These are phyloP conservation scores for Calycina herbarum DNA, from an alignment of 2,329 filamentous ascomycete genomes.

Conservation along the genomic window DNA sequence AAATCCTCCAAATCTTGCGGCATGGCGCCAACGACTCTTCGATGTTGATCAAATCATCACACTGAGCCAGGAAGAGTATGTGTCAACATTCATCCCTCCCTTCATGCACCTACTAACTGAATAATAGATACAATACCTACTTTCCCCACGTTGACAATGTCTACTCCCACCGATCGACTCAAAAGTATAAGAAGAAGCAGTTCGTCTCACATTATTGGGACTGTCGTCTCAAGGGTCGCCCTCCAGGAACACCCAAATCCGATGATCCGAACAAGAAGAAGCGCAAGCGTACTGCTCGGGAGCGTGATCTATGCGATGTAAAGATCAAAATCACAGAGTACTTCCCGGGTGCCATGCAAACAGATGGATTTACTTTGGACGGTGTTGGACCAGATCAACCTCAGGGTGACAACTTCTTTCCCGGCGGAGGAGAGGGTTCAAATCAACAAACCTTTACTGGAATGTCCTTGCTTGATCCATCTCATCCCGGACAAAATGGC, in stretches of 20 bases:
- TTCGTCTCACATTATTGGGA: slow-evolving; percentile 85
- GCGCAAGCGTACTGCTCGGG: slow-evolving; percentile 71
- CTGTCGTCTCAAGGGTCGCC: slow-evolving; percentile 76
- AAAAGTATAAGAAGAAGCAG: slow-evolving; percentile 78
- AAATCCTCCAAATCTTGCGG: slow-evolving; percentile 65
- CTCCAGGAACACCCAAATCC: slow-evolving; percentile 76
- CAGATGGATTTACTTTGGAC: slow-evolving; percentile 36
- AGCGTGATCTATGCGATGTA: slow-evolving; percentile 79
- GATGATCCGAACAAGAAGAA: slow-evolving; percentile 82
- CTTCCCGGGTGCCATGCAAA: slow-evolving; percentile 53
- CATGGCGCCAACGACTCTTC: slow-evolving; percentile 73
- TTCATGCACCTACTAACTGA: not conserved
- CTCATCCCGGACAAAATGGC: slow-evolving; percentile 49
- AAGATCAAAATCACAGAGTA: slow-evolving; percentile 87
- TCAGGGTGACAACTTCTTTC: slow-evolving; percentile 36
- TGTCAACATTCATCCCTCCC: slow-evolving; percentile 13
- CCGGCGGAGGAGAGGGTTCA: slow-evolving; percentile 30
- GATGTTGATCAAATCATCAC: slow-evolving; percentile 72
- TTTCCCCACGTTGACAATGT: slow-evolving; percentile 84
- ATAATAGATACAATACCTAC: slow-evolving; percentile 69
- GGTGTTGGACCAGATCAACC: slow-evolving; percentile 25
- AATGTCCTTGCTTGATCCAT: slow-evolving; percentile 44
- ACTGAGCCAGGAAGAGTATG: slow-evolving; percentile 72
- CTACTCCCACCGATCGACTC: slow-evolving; percentile 80
- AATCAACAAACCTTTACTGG: slow-evolving; percentile 40